These are phyloP conservation scores for Ogataea ramenticola DNA, from an alignment of 805 yeast species.

Conservation along the genomic window DNA sequence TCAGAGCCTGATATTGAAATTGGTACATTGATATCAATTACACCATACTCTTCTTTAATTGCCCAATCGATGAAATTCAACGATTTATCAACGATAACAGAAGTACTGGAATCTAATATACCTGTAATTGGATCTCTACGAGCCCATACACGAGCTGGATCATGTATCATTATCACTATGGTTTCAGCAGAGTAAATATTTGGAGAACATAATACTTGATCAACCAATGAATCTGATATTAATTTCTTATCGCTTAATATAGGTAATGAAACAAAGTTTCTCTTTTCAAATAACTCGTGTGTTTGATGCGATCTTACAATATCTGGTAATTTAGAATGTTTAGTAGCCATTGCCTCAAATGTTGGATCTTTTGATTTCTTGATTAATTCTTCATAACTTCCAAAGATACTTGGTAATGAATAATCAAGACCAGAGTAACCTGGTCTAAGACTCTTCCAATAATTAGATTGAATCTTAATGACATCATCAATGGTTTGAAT, in stretches of 20 bases:
- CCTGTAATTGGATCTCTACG: conserved; percentile 76
- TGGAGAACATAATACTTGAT: conserved; percentile 65
- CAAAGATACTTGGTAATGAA: conserved; percentile 21
- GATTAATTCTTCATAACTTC: conserved; percentile 23
- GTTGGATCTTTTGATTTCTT: conserved; percentile 35
- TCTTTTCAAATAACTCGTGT: conserved; percentile 42
- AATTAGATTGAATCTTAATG: conserved; percentile 67
- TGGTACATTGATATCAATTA: conserved; percentile 80
- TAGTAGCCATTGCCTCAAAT: conserved; percentile 28
- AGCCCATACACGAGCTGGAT: conserved; percentile 91
- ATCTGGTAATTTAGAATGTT: conserved; percentile 53
- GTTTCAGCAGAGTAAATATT: conserved; percentile 57
- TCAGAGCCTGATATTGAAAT: conserved; percentile 38
- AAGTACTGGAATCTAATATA: conserved; percentile 59
- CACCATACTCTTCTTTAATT: conserved; percentile 51
- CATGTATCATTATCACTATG: conserved; percentile 71
- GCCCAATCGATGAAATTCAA: conserved; percentile 67
- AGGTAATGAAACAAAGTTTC: conserved; percentile 64
- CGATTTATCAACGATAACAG: conserved; percentile 73
- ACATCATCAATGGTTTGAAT: conserved; percentile 79
- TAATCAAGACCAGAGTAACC: conserved; percentile 39
- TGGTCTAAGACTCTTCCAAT: conserved; percentile 80
- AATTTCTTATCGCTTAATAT: conserved; percentile 35
- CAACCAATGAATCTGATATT: conserved; percentile 46
- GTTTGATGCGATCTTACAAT: conserved; percentile 72